phyloP scores from a whole-genome alignment of 1,139 yeast species.

The Candida sp. region DNA sequence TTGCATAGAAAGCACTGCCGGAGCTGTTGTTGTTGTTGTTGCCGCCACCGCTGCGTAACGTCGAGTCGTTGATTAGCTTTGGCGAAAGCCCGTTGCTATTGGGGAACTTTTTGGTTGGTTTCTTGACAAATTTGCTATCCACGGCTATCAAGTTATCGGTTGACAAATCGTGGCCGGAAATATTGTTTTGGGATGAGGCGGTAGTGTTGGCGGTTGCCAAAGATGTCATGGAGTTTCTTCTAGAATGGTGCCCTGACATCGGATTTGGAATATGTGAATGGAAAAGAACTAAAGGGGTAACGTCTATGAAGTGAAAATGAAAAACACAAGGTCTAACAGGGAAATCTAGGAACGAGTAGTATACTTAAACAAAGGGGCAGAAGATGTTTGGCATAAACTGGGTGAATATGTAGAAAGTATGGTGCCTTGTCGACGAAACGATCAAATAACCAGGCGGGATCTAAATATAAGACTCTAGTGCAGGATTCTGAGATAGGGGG shows the following conservation, averaged over 20 bases:
- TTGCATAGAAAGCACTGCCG: slow-evolving; percentile 10
- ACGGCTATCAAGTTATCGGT: slow-evolving; percentile 43
- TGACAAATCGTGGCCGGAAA: slow-evolving; percentile 25
- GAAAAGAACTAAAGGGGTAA: not conserved
- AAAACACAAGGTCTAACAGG: not conserved
- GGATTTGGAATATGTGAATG: not conserved
- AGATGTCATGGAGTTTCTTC: slow-evolving; percentile 42
- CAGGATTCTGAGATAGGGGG: no score
- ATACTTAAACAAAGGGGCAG: not conserved
- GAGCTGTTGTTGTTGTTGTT: not conserved
- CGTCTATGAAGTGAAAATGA: not conserved
- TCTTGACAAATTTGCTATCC: slow-evolving; percentile 42
- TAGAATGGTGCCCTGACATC: slow-evolving; percentile 10
- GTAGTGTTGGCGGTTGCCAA: slow-evolving; percentile 24
- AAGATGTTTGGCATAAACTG: not conserved
- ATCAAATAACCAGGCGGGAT: not conserved
- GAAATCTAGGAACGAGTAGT: not conserved
- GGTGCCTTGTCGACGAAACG: not conserved
- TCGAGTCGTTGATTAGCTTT: slow-evolving; percentile 4
- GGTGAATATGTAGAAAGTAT: not conserved
- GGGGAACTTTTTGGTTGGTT: slow-evolving; percentile 27
- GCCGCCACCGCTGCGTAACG: slow-evolving; percentile 1
- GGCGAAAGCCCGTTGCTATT: slow-evolving; percentile 16
- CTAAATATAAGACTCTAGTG: not conserved
- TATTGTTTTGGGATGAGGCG: slow-evolving; percentile 3